Evolutionary conservation across 2,329 filamentous ascomycete species (phyloP).

Genomic region (Aspergillus texensis): DNA sequence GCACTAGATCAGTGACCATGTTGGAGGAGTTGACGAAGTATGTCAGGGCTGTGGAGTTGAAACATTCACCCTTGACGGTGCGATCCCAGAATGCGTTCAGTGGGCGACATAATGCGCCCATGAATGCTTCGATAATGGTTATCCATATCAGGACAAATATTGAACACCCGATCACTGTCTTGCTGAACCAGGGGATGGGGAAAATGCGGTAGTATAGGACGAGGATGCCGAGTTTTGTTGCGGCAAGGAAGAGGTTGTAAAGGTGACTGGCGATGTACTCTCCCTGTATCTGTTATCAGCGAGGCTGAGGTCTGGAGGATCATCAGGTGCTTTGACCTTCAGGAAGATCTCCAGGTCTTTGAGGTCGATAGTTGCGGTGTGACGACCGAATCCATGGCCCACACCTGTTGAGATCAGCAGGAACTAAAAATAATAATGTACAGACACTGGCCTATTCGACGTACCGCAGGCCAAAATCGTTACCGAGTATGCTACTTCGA

Average conservation of each 20-base stretch:
- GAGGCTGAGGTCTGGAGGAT: not conserved
- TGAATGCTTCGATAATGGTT: slow-evolving; percentile 7
- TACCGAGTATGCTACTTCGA: slow-evolving; percentile 8
- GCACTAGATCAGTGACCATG: slow-evolving; percentile 9
- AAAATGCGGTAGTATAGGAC: slow-evolving; percentile 11
- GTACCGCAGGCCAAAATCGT: slow-evolving; percentile 4
- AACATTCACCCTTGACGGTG: slow-evolving; percentile 9
- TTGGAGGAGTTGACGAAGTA: slow-evolving; percentile 11
- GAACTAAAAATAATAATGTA: not conserved
- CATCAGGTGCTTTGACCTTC: not conserved
- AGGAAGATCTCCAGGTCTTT: slow-evolving; percentile 7
- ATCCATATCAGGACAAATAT: slow-evolving; percentile 10
- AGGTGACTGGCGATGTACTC: slow-evolving; percentile 12
- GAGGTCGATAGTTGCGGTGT: not conserved
- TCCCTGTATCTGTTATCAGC: not conserved
- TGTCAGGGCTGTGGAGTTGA: slow-evolving; percentile 6
- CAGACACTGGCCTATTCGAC: not conserved
- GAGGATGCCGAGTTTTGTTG: slow-evolving; percentile 10
- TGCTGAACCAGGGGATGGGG: slow-evolving; percentile 7
- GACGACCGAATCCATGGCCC: slow-evolving; percentile 9
- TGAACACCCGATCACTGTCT: slow-evolving; percentile 5
- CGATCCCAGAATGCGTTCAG: slow-evolving; percentile 8
- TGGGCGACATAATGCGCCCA: slow-evolving; percentile 10
- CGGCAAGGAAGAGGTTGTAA: slow-evolving; percentile 10
- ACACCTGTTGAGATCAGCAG: not conserved